Evolutionary conservation across 2,329 filamentous ascomycete genomes (phyloP).

Genomic region (Exophiala lecanii-corni): DNA sequence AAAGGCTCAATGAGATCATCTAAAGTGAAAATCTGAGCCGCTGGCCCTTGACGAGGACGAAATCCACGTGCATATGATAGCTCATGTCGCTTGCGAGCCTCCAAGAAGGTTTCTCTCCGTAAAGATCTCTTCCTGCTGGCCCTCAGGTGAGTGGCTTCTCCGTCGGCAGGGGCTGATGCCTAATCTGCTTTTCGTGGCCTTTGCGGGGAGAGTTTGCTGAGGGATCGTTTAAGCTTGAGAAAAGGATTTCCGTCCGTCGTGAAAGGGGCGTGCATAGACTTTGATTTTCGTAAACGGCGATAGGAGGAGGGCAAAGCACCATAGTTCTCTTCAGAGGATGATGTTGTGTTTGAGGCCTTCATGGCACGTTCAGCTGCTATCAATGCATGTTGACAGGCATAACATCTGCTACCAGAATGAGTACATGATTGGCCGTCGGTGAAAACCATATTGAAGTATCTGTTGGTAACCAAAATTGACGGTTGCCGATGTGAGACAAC

Average conservation of each 20-base stretch:
- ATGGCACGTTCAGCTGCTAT: conserved; percentile 42
- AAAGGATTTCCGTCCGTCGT: not conserved
- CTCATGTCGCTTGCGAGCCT: too few relatives aligned
- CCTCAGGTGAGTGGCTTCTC: too few relatives aligned
- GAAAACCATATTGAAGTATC: conserved; percentile 7
- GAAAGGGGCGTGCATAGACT: conserved; percentile 44
- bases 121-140: too few relatives aligned
- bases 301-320: conserved; percentile 44
- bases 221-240: conserved; percentile 35
- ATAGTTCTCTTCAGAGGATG: conserved; percentile 23
- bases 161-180: too few relatives aligned
- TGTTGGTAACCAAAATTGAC: conserved; percentile 15
- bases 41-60: too few relatives aligned
- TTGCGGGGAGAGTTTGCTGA: conserved; percentile 23
- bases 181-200: too few relatives aligned
- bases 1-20: too few relatives aligned
- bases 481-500: conserved; percentile 3
- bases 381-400: conserved; percentile 29
- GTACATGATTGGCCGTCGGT: not conserved
- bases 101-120: too few relatives aligned
- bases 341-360: conserved; percentile 20
- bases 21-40: too few relatives aligned
- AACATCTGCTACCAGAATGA: not conserved
- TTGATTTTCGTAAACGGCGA: conserved; percentile 42
- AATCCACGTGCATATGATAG: too few relatives aligned